Base-by-base conservation (phyloP, 371 early-diverging fungal species). In the Saksenaea oblongispora region DNA sequence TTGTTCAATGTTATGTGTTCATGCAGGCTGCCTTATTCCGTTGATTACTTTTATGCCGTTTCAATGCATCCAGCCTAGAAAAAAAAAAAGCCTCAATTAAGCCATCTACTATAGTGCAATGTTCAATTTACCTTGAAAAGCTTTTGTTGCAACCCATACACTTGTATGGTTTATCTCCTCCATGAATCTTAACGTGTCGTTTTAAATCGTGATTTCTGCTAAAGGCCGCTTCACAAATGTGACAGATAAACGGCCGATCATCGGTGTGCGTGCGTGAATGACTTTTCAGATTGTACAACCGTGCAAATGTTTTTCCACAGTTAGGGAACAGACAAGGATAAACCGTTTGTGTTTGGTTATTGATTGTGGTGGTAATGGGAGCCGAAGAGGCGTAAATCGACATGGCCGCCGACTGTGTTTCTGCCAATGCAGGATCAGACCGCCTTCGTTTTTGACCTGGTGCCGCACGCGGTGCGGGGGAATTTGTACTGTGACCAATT, bases 201-300 rank as follows among this genome's bases (percentile, higher is more conserved):
- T 94, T 94, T 42, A 95, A 72, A 69, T 95, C 95, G 63, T 95
- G 95, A 64, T 94, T 93, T 37, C 95, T 83, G 61, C 92, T 84
- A 64, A 95, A 95, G 1, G 93, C 87, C 47, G 89, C 85, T 36
- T 80, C 66, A 69, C 95, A 95, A 1, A 82, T 76, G 34, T 72
- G 70, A 65, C 95, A 95, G 5, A 86, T 80, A 80, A 91, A 95
- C 1, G 94, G 94, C 51, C 91, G 82, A 51, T 91, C 89, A 41
- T 88, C 86, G 1, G 93, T 90, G 66, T 93, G 93, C 5, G 93
- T 91, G 56, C 88, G 77, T 34, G 88, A 87, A 65, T 93, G 93
- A 41, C 91, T 91, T 59, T 91, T 92, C 44, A 92, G 83, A 63
- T 91, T 92, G 64, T 92, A 91, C 2, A 88, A 79, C 14, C 92